Evolutionary conservation across 345 rosid genomes (phyloP).

Genomic region (Sonneratia alba): DNA sequence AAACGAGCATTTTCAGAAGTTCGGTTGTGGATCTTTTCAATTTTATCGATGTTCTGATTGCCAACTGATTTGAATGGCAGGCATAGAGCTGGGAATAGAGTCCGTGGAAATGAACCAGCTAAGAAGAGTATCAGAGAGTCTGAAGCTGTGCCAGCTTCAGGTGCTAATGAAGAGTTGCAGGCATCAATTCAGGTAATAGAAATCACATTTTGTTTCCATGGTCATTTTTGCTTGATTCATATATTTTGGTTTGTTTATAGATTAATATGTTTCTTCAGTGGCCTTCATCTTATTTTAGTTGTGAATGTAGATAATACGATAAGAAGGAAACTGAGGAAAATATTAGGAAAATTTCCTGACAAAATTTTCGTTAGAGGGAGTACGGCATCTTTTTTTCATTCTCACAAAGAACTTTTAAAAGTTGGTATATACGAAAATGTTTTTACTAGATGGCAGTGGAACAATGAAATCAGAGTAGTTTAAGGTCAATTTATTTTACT

Average conservation of each 20-base stretch:
- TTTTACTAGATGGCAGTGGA: too few relatives aligned
- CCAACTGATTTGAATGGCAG: constrained; percentile 16
- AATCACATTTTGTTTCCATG: not conserved
- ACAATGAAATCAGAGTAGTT: too few relatives aligned
- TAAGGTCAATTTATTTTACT: too few relatives aligned
- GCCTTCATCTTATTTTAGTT: too few relatives aligned
- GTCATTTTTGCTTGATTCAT: not conserved
- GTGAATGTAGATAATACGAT: too few relatives aligned
- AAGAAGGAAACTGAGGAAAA: too few relatives aligned
- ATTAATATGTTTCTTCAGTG: not conserved
- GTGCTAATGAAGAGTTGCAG: constrained; percentile 33
- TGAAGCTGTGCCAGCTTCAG: constrained; percentile 31
- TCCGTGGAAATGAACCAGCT: constrained; percentile 18
- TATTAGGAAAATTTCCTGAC: too few relatives aligned
- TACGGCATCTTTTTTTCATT: not conserved
- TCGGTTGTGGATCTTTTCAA: not conserved
- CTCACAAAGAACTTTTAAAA: too few relatives aligned
- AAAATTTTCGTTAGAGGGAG: not conserved
- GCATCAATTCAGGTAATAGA: constrained; percentile 25
- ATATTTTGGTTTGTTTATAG: not conserved
- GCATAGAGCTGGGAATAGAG: constrained; percentile 27
- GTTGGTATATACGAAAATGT: not conserved
- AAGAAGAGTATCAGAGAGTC: constrained; percentile 23
- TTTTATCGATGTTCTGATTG: not conserved
- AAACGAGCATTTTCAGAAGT: not conserved